Evolutionary conservation across 495 filamentous ascomycete species (phyloP), one percentile per base, ranked within the genome.

Genomic region (Neurospora sp.): DNA sequence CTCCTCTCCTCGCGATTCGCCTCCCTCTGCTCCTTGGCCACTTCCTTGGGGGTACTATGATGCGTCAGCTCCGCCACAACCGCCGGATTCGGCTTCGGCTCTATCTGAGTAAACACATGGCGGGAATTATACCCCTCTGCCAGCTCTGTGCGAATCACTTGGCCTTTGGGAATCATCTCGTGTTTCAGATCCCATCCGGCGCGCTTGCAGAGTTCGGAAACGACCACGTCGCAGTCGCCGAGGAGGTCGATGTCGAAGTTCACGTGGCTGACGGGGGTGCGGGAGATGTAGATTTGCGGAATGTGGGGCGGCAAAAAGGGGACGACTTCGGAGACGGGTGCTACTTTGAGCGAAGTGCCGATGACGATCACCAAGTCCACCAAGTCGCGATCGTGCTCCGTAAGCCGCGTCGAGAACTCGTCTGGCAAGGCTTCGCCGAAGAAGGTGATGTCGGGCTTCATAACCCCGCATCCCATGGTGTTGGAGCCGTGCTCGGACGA

Each of bases 401-500:
- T 83, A 20, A 99, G 85, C 7, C 94, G 91, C 11, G 88, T 85
- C n/a, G 92, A 91, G 81, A 99, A 99, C 61, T 89, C 87, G 75
- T 92, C 89, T 0, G 94, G 94, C 3, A 99, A 89, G 74, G 88
- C 84, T 82, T 99, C 96, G 66, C 95, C 96, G 77, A 98, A 98
- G 87, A 99, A 98, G 5, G 92, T 97, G 77, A 99, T 98, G 81
- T 98, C 96, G 18, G 96, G 96, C 86, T 98, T 99, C 95, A 98
- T 98, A 76, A 99, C 90, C 18, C 96, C 96, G 5, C 72, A 73
- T n/a, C 66, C 46, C 39, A 70, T 70, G 71, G 72, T 75, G 59
- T 39, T 40, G 27, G 70, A 68, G 40, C 70, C 71, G 39, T 73
- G 39, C 69, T 53, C 46, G n/a, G 35, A 53, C 2, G 70, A 71